Conservation (phyloP, 2,329 filamentous ascomycete genomes). For the Ceratocystis lukuohia region DNA sequence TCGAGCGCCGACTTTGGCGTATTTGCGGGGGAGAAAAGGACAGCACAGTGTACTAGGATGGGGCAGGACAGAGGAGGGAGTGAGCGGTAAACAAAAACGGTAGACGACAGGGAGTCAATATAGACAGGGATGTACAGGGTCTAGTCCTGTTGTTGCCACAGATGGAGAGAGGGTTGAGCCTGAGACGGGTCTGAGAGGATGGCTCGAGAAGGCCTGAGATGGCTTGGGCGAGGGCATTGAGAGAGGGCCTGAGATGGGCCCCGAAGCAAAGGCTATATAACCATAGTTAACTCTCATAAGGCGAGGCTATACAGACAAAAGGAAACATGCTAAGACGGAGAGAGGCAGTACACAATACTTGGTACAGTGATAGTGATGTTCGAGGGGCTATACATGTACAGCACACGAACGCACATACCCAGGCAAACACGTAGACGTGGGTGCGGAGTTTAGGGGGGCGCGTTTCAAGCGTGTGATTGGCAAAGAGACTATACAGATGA, state of each 20-base stretch:
- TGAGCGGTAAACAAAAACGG: neutral
- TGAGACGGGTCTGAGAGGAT: neutral
- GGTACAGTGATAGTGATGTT: neutral
- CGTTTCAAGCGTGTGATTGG: neutral
- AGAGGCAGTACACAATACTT: neutral
- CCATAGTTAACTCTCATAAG: neutral
- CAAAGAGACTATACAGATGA: neutral
- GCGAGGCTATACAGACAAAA: neutral
- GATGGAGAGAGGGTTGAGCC: neutral
- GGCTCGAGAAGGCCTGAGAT: neutral
- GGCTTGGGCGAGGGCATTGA: neutral
- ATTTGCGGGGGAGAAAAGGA: constrained; percentile 11
- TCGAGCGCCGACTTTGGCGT: constrained; percentile 1
- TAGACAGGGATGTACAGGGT: neutral
- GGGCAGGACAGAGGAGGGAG: neutral
- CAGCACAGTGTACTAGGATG: neutral
- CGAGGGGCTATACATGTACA: neutral
- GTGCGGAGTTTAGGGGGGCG: neutral
- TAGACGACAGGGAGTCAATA: neutral
- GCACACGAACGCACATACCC: neutral
- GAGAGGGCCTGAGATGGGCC: constrained; percentile 1
- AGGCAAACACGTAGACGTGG: neutral
- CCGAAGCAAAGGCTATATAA: neutral
- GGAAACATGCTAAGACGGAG: neutral
- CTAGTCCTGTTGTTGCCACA: constrained; percentile 1